A percentile compares a stretch with the other conserved stretches of the same genome.
Evolutionary conservation across 2,329 filamentous ascomycete genomes (phyloP).

Genomic region (Epicoccum sorghinum): DNA sequence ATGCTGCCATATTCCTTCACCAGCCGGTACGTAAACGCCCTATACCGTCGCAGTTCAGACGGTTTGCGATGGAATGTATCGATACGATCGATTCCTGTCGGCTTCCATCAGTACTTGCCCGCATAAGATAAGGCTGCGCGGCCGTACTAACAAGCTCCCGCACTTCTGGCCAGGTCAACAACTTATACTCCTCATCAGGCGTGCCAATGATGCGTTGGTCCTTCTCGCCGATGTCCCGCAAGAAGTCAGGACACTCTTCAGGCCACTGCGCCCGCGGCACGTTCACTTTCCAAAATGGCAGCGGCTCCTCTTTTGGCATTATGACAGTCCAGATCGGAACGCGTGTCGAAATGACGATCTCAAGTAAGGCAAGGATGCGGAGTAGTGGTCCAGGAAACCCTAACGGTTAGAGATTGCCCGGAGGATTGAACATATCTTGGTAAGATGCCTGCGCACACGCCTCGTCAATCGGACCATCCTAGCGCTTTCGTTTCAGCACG

Average conservation of each 20-base stretch:
- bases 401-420: slow-evolving; percentile 14
- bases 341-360: slow-evolving; percentile 9
- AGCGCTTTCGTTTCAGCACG: slow-evolving; percentile 13
- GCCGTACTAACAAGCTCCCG: slow-evolving; percentile 58
- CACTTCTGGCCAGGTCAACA: slow-evolving; percentile 73
- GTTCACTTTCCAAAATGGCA: slow-evolving; percentile 85
- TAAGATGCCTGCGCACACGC: slow-evolving; percentile 10
- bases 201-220: slow-evolving; percentile 73
- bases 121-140: neutral
- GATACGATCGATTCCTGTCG: slow-evolving; percentile 67
- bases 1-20: slow-evolving; percentile 74
- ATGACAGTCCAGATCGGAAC: slow-evolving; percentile 8
- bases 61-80: slow-evolving; percentile 79
- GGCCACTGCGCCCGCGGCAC: slow-evolving; percentile 68
- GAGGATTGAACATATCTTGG: slow-evolving; percentile 6
- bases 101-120: slow-evolving; percentile 15
- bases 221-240: slow-evolving; percentile 68
- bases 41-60: slow-evolving; percentile 78
- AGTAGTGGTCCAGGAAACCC: slow-evolving; percentile 14
- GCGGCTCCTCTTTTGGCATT: slow-evolving; percentile 37
- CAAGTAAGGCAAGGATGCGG: slow-evolving; percentile 19
- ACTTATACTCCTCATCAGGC: slow-evolving; percentile 68
- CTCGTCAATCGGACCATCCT: slow-evolving; percentile 1
- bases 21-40: slow-evolving; percentile 70
- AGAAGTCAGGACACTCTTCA: slow-evolving; percentile 72